A percentile compares a stretch with the other conserved stretches of the same genome.
Evolutionary conservation across 148 eudicot species (phyloP).

Genomic region (Spergularia marina): DNA sequence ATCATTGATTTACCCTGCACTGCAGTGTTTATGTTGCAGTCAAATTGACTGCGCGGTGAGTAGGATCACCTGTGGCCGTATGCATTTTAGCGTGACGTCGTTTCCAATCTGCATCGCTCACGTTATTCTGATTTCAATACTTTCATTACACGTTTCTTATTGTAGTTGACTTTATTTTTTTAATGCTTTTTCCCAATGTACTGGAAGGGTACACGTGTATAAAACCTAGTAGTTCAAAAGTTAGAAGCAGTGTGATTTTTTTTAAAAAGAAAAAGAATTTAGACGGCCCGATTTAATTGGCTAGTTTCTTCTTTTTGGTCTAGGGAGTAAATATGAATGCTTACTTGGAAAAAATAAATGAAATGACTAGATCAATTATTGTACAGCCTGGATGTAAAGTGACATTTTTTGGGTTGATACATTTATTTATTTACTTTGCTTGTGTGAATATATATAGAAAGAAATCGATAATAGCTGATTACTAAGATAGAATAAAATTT

Average conservation of each 20-base stretch:
- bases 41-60: neutral
- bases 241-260: too few species aligned
- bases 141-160: too few species aligned
- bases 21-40: neutral
- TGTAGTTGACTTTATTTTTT: too few species aligned
- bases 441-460: neutral
- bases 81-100: neutral
- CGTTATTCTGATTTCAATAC: neutral
- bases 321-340: neutral
- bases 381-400: neutral
- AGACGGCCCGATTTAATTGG: neutral
- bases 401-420: neutral
- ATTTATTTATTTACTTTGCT: neutral
- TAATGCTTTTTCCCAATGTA: too few species aligned
- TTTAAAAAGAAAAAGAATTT: too few species aligned
- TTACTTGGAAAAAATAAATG: neutral
- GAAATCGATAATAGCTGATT: neutral
- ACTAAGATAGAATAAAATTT: neutral
- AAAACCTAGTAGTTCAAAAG: too few species aligned
- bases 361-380: neutral
- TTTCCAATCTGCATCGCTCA: neutral
- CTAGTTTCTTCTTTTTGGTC: neutral
- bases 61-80: neutral
- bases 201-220: too few species aligned
- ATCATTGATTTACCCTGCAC: neutral